phyloP scores from a whole-genome alignment of 805 yeast species.

The Hanseniaspora pseudoguilliermondii region DNA sequence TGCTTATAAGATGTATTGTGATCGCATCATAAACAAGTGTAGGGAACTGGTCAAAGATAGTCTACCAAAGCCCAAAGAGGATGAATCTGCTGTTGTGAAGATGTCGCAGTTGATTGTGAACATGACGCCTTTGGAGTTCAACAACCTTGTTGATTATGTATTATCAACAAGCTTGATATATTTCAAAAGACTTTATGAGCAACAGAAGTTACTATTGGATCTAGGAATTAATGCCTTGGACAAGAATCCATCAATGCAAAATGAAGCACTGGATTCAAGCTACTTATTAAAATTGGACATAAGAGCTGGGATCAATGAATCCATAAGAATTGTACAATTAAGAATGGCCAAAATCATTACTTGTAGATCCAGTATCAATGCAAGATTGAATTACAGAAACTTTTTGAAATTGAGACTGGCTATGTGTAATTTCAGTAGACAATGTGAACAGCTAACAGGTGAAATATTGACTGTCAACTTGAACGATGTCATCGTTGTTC shows the following conservation, averaged over 20 bases:
- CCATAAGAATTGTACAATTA: constrained; percentile 59
- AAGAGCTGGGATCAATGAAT: constrained; percentile 48
- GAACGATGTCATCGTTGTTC: constrained; percentile 54
- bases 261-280: constrained; percentile 24
- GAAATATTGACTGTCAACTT: constrained; percentile 45
- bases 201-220: constrained; percentile 68
- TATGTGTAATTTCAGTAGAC: constrained; percentile 57
- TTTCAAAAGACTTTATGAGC: constrained; percentile 57
- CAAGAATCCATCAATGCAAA: constrained; percentile 14
- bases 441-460: constrained; percentile 75
- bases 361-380: constrained; percentile 62
- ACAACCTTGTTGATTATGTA: constrained; percentile 48
- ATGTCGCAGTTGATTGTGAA: constrained; percentile 42
- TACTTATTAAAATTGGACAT: constrained; percentile 52
- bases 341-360: constrained; percentile 66
- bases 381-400: constrained; percentile 42
- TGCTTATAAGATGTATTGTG: constrained; percentile 57
- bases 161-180: constrained; percentile 59
- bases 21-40: constrained; percentile 52
- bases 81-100: constrained; percentile 14
- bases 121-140: constrained; percentile 64
- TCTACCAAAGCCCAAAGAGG: constrained; percentile 36
- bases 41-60: constrained; percentile 55
- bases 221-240: constrained; percentile 41
- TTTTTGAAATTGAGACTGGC: constrained; percentile 58